Evolutionary conservation across 176 grass and related monocot genomes (phyloP).

Genomic region (Triticum aestivum): DNA sequence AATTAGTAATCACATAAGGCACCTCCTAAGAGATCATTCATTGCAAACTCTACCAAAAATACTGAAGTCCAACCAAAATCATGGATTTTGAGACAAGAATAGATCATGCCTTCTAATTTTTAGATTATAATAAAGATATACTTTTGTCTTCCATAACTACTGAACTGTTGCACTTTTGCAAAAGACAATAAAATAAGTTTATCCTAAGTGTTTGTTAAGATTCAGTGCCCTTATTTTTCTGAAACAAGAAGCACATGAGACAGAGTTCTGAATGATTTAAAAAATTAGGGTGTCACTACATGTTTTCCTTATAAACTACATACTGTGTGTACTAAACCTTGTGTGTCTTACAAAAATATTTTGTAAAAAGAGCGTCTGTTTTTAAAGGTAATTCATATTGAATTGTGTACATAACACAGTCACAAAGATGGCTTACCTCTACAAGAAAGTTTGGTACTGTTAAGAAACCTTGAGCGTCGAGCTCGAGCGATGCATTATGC

Average conservation of each 20-base stretch:
- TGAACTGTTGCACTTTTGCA: neutral
- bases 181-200: neutral
- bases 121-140: neutral
- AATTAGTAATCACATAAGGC: constrained; percentile 17
- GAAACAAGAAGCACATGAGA: neutral
- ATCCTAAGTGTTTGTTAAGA: neutral
- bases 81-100: neutral
- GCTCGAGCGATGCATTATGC: constrained; percentile 88
- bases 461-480: constrained; percentile 60
- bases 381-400: neutral
- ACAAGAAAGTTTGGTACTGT: constrained; percentile 85
- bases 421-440: constrained; percentile 48
- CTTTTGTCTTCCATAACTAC: neutral
- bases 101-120: neutral
- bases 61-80: neutral
- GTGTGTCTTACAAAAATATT: neutral
- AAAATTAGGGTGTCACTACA: neutral
- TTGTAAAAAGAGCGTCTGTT: neutral
- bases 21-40: neutral
- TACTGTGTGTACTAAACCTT: neutral
- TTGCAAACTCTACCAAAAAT: neutral
- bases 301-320: constrained; percentile 15
- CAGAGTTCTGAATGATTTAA: neutral
- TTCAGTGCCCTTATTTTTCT: constrained; percentile 10
- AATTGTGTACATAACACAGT: neutral